Base-by-base conservation (phyloP, 257 asterid genomes). In the Schizonepeta tenuifolia region DNA sequence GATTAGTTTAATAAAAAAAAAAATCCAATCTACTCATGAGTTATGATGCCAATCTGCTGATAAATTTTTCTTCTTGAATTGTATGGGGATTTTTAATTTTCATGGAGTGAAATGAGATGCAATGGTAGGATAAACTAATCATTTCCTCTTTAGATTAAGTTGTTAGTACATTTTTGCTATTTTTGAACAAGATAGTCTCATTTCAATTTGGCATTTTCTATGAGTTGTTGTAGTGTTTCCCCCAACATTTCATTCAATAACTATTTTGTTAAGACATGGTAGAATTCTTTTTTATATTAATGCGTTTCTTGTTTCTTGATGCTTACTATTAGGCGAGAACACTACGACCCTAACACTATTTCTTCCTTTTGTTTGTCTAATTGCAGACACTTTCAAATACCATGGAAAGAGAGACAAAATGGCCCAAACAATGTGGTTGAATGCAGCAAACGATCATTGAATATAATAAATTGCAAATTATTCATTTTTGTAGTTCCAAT, bases 381-480 rank as follows among this genome's bases (percentile, higher is more conserved):
- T 74, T 81, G 4, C 92, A 93, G 98, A 87, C 86, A 17, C 75
- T 90, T 51, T 87, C 98, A 3, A 90, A 57, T 80, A 87, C 98
- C 0, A 96, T 93, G 13, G 98, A 93, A n/a, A n/a, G n/a, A n/a
- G n/a, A n/a, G n/a, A n/a, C n/a, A n/a, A n/a, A n/a, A n/a, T n/a
- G n/a, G n/a, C n/a, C n/a, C n/a, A n/a, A n/a, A n/a, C n/a, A n/a
- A n/a, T n/a, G n/a, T n/a, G n/a, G n/a, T n/a, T n/a, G n/a, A n/a
- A n/a, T n/a, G n/a, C n/a, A n/a, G n/a, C n/a, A n/a, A n/a, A n/a
- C n/a, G n/a, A n/a, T n/a, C n/a, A n/a, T n/a, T n/a, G n/a, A n/a
- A n/a, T n/a, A n/a, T n/a, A n/a, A n/a, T n/a, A n/a, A n/a, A n/a
- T n/a, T n/a, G n/a, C n/a, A n/a, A n/a, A n/a, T n/a, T n/a, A n/a